A percentile compares a stretch with the other conserved stretches of the same genome.
These are phyloP conservation scores for Kluyveromyces aestuarii DNA, from an alignment of 805 yeast genomes.

Conservation along the genomic window DNA sequence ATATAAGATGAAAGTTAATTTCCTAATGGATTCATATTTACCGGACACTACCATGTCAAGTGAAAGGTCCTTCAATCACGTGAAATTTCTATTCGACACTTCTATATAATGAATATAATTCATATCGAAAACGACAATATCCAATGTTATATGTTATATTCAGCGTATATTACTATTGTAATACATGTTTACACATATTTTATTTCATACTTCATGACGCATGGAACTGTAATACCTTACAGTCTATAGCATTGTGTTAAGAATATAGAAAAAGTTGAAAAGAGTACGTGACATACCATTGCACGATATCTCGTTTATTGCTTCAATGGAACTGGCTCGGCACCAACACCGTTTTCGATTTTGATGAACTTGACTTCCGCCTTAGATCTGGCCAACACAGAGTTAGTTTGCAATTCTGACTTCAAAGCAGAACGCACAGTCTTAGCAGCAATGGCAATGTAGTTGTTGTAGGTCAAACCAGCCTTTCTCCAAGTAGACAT, in stretches of 20 bases:
- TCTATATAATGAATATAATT: neutral
- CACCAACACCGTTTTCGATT: slow-evolving; percentile 58
- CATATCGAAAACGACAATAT: neutral
- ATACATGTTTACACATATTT: neutral
- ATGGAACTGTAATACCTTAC: neutral
- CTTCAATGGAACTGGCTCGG: slow-evolving; percentile 30
- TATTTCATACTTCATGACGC: neutral
- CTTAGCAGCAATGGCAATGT: slow-evolving; percentile 83
- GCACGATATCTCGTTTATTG: slow-evolving; percentile 8
- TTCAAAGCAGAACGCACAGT: slow-evolving; percentile 83
- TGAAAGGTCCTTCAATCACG: neutral
- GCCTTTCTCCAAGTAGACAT: slow-evolving; percentile 61
- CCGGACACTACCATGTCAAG: too few species aligned
- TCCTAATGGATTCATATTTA: neutral
- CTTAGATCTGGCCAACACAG: slow-evolving; percentile 57
- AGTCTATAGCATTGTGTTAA: neutral
- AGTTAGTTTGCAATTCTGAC: slow-evolving; percentile 69
- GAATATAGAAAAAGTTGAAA: neutral
- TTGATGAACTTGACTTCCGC: slow-evolving; percentile 68
- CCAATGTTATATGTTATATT: neutral
- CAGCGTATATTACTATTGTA: neutral
- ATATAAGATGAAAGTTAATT: neutral
- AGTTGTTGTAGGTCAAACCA: slow-evolving; percentile 71
- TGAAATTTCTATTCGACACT: neutral
- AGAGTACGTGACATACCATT: neutral